Conservation (phyloP, 495 filamentous ascomycete genomes). For the Lasiosphaeria hispida region DNA sequence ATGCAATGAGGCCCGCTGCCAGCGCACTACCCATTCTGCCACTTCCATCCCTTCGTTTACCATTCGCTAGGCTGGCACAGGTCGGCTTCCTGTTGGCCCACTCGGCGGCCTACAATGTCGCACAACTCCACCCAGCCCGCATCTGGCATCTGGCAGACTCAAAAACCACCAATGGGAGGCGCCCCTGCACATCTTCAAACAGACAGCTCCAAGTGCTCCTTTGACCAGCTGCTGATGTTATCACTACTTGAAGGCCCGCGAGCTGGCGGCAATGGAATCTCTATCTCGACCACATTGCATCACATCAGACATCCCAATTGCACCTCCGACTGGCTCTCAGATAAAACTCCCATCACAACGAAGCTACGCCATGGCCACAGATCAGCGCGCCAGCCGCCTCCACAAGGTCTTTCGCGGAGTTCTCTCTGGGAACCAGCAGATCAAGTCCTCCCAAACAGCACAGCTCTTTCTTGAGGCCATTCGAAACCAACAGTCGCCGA, state of each 20-base stretch:
- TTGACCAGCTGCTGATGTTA: too few species aligned
- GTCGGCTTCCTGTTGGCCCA: background rate
- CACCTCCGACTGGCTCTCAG: background rate
- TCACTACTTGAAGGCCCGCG: too few species aligned
- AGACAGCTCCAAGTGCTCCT: too few species aligned
- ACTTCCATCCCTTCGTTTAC: too few species aligned
- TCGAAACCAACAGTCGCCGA: conserved; percentile 44
- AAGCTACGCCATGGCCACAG: conserved; percentile 3
- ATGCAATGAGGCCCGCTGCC: background rate
- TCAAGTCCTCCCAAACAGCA: conserved; percentile 37
- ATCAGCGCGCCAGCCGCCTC: conserved; percentile 26
- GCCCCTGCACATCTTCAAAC: too few species aligned
- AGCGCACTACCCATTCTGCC: background rate
- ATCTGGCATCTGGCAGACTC: background rate
- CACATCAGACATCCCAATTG: too few species aligned
- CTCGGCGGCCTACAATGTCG: too few species aligned
- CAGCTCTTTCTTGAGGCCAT: conserved; percentile 62
- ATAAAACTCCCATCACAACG: background rate
- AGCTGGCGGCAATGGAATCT: too few species aligned
- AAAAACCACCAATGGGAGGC: background rate
- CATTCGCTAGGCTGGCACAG: background rate
- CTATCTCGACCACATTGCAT: too few species aligned
- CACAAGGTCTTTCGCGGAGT: conserved; percentile 27
- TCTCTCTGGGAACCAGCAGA: conserved; percentile 25
- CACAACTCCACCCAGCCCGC: background rate